These are phyloP conservation scores for Solanum ossicruentum DNA, from an alignment of 257 asterid genomes.

Conservation along the genomic window DNA sequence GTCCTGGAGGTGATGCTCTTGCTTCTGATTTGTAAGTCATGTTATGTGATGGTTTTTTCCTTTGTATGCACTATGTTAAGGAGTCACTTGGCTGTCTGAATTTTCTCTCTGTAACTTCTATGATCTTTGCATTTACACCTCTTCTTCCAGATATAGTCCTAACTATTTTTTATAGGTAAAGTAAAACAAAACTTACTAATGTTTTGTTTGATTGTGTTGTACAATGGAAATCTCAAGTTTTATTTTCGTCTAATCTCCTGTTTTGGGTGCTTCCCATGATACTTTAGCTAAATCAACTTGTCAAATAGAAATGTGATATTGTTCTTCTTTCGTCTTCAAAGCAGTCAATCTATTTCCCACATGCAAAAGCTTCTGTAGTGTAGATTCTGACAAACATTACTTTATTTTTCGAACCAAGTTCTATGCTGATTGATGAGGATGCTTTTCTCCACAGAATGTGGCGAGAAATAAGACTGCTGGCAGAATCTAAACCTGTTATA, in stretches of 20 bases:
- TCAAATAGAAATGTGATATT: not conserved
- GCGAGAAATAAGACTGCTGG: slow-evolving; percentile 95
- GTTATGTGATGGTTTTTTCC: not conserved
- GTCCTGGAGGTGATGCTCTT: slow-evolving; percentile 99
- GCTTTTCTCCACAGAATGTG: slow-evolving; percentile 66
- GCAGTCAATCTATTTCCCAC: not conserved
- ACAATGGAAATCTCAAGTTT: not conserved
- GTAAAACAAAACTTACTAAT: not conserved
- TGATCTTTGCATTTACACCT: not conserved
- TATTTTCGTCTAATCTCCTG: not conserved
- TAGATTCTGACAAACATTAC: not conserved
- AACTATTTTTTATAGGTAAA: not conserved
- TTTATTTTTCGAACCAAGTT: not conserved
- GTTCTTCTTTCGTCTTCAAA: not conserved
- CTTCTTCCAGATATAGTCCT: not conserved
- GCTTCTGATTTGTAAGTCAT: slow-evolving; percentile 95
- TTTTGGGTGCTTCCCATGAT: not conserved
- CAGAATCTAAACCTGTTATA: slow-evolving; percentile 77
- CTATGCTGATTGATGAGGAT: not conserved
- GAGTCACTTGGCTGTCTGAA: not conserved
- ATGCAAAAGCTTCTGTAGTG: not conserved
- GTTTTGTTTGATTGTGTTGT: not conserved
- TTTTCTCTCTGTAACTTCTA: not conserved
- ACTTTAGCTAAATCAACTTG: not conserved
- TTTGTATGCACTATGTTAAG: not conserved